These are phyloP conservation scores for Cyamopsis tetragonoloba DNA, from an alignment of 306 rosid genomes.

Conservation along the genomic window DNA sequence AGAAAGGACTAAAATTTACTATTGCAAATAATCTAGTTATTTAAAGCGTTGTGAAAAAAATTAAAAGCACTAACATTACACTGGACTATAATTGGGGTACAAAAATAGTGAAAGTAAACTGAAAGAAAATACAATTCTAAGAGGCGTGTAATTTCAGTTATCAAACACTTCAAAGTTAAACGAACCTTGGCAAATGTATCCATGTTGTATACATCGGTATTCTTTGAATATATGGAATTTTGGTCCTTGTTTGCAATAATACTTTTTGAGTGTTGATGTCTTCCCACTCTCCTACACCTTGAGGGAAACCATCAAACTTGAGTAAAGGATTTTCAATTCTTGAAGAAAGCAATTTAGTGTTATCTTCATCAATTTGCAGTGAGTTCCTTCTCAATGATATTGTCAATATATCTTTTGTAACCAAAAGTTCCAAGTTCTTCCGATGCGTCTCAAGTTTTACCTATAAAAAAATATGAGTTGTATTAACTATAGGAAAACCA, in stretches of 20 bases:
- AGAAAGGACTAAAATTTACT: no score
- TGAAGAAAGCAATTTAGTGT: slow-evolving; percentile 41
- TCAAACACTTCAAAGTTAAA: slow-evolving; percentile 3
- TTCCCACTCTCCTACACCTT: slow-evolving; percentile 45
- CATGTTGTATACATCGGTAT: slow-evolving; percentile 64
- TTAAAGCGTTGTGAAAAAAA: no score
- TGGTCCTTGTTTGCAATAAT: slow-evolving; percentile 24
- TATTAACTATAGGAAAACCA: slow-evolving; percentile 5
- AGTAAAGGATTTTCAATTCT: slow-evolving; percentile 48
- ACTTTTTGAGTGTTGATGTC: slow-evolving; percentile 25
- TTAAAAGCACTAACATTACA: no score
- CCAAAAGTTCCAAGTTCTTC: slow-evolving; percentile 34
- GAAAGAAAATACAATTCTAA: neutral
- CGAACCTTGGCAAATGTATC: slow-evolving; percentile 71
- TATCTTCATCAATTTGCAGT: slow-evolving; percentile 13
- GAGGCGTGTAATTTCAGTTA: neutral
- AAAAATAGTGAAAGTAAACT: no score
- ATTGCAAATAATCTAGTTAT: no score
- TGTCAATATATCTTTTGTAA: slow-evolving; percentile 8
- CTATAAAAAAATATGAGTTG: slow-evolving; percentile 33
- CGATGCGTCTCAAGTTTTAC: slow-evolving; percentile 56
- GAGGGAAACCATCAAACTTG: slow-evolving; percentile 38
- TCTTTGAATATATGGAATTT: slow-evolving; percentile 44
- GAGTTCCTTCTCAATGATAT: slow-evolving; percentile 25
- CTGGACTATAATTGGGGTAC: no score